Base-by-base conservation (phyloP, 2,329 filamentous ascomycete species). In the Beauveria medogensis region DNA sequence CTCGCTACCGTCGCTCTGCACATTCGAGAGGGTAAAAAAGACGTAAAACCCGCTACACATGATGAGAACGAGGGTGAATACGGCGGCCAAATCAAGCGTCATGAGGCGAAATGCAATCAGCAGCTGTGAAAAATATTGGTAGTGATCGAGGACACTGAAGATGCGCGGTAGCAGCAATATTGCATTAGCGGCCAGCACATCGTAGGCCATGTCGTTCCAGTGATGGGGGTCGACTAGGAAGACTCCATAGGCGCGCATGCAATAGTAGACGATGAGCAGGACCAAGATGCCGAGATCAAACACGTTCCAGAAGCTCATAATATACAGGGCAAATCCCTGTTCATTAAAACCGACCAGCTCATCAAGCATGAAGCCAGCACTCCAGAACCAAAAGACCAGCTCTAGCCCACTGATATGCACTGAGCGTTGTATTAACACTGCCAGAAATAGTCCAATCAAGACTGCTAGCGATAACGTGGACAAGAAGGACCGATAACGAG, bases 251-350 rank as follows among this genome's bases (percentile, higher is more conserved):
- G 94, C 81, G 60, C 93, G 86, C 77, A 97, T 86, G 68, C 89
- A 90, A 72, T 96, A 96, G 77, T 97, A 97, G 60, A 90, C 83
- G 68, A 95, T 86, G 67, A 97, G 85, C 63, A 97, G 78, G 26
- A 96, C 76, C 57, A 97, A 77, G 58, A 97, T 97, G 9, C 92
- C 92, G 43, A 97, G 78, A 70, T 97, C 93, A 72, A 97, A 96
- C 43, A 92, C 85, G 72, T 97, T 97, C 93, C 93, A 97, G 72
- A 97, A 94, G 72, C 91, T 96, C 86, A 97, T 93, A 69, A 97
- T 91, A 75, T 97, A 97, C 34, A 97, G 83, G 43, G 92, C 92
- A 72, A 97, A 97, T 3, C 93, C 93, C 74, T 97, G 92, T 73
- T 97, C 93, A 66, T 92, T 96, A 79, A 97, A 97, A 12, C 92